phyloP scores from a whole-genome alignment of 495 filamentous ascomycete species.

The Pseudotulostoma volvatum region DNA sequence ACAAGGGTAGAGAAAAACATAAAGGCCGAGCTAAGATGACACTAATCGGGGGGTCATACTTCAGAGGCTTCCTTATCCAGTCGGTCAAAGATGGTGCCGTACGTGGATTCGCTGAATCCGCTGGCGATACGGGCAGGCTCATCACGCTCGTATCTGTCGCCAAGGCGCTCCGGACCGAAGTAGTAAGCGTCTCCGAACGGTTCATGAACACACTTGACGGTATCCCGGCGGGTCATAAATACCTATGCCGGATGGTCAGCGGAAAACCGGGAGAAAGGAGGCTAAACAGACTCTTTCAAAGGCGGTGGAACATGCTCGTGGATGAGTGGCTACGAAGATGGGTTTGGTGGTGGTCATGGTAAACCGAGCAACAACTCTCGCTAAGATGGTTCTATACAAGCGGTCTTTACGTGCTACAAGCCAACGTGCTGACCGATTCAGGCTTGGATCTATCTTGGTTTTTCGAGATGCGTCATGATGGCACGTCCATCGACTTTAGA shows the following conservation, averaged over 20 bases:
- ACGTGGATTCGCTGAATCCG: constrained; percentile 65
- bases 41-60: constrained; percentile 40
- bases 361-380: no score
- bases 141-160: constrained; percentile 57
- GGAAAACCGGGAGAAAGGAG: background rate
- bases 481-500: no score
- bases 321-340: constrained; percentile 87
- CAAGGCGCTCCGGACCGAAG: constrained; percentile 76
- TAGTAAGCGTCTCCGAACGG: constrained; percentile 96
- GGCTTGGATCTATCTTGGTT: no score
- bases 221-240: constrained; percentile 82
- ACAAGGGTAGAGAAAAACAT: constrained; percentile 3
- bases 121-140: constrained; percentile 48
- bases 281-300: constrained; percentile 78
- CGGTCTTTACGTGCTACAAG: no score
- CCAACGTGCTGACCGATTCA: no score
- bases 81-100: constrained; percentile 52
- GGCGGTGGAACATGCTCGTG: constrained; percentile 82
- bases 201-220: constrained; percentile 73
- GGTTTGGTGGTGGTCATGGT: no score
- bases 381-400: no score
- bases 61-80: constrained; percentile 49
- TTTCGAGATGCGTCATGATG: no score
- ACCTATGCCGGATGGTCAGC: constrained; percentile 40
- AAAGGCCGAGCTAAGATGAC: constrained; percentile 8